Conservation (phyloP, 2,329 filamentous ascomycete genomes). For the Colletotrichum neosansevieriae region DNA sequence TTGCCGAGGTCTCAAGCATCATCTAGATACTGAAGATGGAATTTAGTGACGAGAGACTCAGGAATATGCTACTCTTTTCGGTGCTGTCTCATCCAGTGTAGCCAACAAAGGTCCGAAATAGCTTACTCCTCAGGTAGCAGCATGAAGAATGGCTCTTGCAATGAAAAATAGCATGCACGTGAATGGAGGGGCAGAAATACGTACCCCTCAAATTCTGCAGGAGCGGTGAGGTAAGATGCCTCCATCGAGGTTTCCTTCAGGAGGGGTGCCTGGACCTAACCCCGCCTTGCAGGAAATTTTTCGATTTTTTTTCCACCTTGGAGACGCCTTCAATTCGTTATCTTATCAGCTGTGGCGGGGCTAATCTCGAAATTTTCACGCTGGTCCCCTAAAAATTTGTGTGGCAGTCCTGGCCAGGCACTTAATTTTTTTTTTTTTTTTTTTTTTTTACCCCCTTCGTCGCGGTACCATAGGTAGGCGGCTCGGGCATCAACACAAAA, state of each 20-base stretch:
- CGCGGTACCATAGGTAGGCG: conserved; percentile 28
- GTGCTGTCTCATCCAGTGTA: no score
- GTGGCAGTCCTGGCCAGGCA: conserved; percentile 19
- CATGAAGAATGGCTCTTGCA: conserved; percentile 11
- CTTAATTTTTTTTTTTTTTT: no score
- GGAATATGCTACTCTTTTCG: no score
- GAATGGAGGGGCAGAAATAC: conserved; percentile 38
- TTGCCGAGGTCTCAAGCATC: conserved; percentile 6
- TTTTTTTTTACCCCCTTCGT: conserved; percentile 4
- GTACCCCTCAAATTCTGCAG: conserved; percentile 23
- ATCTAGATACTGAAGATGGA: neutral
- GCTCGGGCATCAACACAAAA: conserved; percentile 37
- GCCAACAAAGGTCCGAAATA: no score
- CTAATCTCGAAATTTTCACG: conserved; percentile 40
- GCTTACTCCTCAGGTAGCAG: neutral
- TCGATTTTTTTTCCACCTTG: neutral
- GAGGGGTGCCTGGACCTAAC: conserved; percentile 36
- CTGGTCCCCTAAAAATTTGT: conserved; percentile 39
- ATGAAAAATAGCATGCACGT: conserved; percentile 15
- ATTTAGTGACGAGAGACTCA: neutral
- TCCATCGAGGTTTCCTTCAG: no score
- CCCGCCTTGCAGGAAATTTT: conserved; percentile 39
- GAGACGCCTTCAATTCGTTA: conserved; percentile 25
- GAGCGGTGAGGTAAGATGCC: conserved; percentile 4
- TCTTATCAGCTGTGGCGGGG: conserved; percentile 40